A percentile compares a stretch with the other conserved stretches of the same genome.
Conservation (phyloP, 768 basidiomycete genomes). For the Boletus barrowsii region DNA sequence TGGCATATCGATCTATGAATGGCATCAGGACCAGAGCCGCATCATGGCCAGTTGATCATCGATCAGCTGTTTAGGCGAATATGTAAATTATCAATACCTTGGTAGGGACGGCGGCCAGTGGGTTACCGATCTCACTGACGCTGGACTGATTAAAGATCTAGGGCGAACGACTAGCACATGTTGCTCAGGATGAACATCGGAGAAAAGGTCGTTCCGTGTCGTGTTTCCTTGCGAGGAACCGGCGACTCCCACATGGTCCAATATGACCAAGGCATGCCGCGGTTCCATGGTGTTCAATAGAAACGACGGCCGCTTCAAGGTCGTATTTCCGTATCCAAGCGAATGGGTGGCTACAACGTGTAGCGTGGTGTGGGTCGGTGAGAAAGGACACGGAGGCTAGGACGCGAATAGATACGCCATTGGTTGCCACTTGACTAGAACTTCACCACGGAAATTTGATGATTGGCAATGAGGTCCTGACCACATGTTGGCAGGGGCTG, state of each 20-base stretch:
- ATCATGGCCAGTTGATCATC: not conserved
- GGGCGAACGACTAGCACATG: not conserved
- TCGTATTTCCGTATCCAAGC: not conserved
- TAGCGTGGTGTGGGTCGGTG: too few species aligned
- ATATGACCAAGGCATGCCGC: not conserved
- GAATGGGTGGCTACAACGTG: too few species aligned
- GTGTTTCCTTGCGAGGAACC: not conserved
- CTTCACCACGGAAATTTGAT: too few species aligned
- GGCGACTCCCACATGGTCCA: not conserved
- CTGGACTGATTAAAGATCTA: too few species aligned
- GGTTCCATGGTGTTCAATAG: not conserved
- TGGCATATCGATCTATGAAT: constrained; percentile 7
- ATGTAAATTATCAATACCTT: not conserved
- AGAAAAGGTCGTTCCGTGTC: not conserved
- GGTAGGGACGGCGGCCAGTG: not conserved
- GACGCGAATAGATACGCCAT: too few species aligned
- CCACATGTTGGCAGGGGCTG: too few species aligned
- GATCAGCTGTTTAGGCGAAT: not conserved
- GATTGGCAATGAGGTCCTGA: too few species aligned
- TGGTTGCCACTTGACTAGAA: too few species aligned
- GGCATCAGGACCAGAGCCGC: not conserved
- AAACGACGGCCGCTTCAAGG: not conserved
- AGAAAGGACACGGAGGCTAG: too few species aligned
- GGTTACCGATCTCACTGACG: not conserved
- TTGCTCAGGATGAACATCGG: not conserved